A percentile compares a stretch with the other conserved stretches of the same genome.
Conservation (phyloP, 1,284 basidiomycete species). For the Trichosporon coremiiforme region DNA sequence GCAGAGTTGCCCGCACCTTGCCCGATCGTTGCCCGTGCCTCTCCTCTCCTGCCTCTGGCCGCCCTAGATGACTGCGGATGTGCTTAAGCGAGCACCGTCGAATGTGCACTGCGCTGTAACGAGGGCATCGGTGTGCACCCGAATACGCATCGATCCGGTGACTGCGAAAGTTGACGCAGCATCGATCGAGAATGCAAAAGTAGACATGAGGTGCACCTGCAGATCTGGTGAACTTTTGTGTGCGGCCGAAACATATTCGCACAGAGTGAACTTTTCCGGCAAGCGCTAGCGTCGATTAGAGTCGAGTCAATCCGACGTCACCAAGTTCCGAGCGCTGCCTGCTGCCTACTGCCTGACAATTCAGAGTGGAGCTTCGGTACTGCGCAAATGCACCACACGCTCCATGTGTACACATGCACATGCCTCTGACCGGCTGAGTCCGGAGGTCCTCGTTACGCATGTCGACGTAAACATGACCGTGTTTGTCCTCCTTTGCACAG, state of each 20-base stretch:
- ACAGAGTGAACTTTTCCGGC: not conserved
- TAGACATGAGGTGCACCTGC: not conserved
- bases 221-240: not conserved
- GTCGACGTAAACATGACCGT: not conserved
- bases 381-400: not conserved
- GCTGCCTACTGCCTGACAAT: not conserved
- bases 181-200: not conserved
- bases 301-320: not conserved
- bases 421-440: no score
- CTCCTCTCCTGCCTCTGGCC: not conserved
- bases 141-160: not conserved
- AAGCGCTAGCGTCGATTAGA: not conserved
- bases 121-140: not conserved
- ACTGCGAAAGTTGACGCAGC: no score
- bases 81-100: not conserved
- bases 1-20: slow-evolving; percentile 2
- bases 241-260: not conserved
- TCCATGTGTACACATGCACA: not conserved
- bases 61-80: not conserved
- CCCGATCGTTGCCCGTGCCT: not conserved
- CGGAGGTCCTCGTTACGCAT: no score
- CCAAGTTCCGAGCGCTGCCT: no score
- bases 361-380: not conserved
- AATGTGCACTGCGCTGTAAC: not conserved
- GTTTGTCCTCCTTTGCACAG: not conserved